Conservation (phyloP, 345 rosid species). For the Salix caprea region DNA sequence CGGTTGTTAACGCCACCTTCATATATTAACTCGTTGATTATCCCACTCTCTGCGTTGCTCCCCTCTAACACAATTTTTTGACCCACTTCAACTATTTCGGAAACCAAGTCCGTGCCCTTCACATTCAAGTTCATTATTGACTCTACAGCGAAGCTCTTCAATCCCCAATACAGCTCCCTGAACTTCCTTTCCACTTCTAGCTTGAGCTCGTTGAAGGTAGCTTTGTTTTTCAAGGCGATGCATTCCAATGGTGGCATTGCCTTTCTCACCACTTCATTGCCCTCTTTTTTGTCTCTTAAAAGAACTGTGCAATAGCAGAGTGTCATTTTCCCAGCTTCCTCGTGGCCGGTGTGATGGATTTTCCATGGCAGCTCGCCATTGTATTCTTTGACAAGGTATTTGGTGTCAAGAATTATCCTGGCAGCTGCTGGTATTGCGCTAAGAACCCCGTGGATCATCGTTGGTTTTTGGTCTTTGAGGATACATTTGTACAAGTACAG, state of each 20-base stretch:
- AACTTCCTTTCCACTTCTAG: slow-evolving; percentile 56
- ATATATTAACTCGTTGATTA: slow-evolving; percentile 18
- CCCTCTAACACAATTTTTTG: slow-evolving; percentile 49
- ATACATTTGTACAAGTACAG: slow-evolving; percentile 46
- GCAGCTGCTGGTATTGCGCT: slow-evolving; percentile 51
- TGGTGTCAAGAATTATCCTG: slow-evolving; percentile 69
- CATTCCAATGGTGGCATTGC: slow-evolving; percentile 59
- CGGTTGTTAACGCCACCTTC: slow-evolving; percentile 25
- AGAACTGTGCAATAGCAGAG: slow-evolving; percentile 48
- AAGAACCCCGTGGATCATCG: slow-evolving; percentile 30
- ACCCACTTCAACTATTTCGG: slow-evolving; percentile 41
- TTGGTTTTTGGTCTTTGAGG: slow-evolving; percentile 48
- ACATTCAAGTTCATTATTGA: slow-evolving; percentile 37
- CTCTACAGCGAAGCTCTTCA: slow-evolving; percentile 43
- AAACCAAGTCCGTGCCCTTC: slow-evolving; percentile 38
- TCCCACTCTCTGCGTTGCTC: slow-evolving; percentile 26
- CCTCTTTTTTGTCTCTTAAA: slow-evolving; percentile 24
- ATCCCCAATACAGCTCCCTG: slow-evolving; percentile 66
- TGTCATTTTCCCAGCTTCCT: slow-evolving; percentile 37
- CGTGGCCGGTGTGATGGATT: slow-evolving; percentile 22
- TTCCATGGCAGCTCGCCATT: slow-evolving; percentile 20
- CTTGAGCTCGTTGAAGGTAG: slow-evolving; percentile 64
- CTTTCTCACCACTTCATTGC: slow-evolving; percentile 1
- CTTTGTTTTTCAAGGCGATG: slow-evolving; percentile 46
- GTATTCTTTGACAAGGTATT: slow-evolving; percentile 65